These are phyloP conservation scores for Tympanopsis confertula DNA, from an alignment of 2,329 filamentous ascomycete species.

Conservation along the genomic window DNA sequence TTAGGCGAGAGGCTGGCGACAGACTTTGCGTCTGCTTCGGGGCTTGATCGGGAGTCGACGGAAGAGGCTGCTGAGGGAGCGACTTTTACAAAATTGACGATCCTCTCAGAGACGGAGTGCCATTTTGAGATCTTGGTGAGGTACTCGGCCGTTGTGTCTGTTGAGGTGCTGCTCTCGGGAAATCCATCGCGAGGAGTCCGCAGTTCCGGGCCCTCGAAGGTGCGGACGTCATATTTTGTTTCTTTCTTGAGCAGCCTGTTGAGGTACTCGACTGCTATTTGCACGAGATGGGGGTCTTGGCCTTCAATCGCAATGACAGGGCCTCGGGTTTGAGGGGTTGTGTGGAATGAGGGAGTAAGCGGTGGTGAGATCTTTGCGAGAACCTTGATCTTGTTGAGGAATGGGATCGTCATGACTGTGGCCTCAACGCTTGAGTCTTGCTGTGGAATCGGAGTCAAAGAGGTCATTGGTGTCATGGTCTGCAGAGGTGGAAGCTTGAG, in stretches of 20 bases:
- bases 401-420: slow-evolving; percentile 1
- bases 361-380: slow-evolving; percentile 1
- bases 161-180: not conserved
- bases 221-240: not conserved
- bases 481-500: not conserved
- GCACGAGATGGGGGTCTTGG: not conserved
- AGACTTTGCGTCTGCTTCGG: not conserved
- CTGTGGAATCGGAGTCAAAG: not conserved
- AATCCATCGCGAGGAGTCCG: not conserved
- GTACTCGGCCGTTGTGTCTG: not conserved
- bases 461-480: not conserved
- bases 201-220: not conserved
- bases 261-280: not conserved
- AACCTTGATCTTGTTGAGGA: slow-evolving; percentile 1
- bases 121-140: not conserved
- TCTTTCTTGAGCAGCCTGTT: not conserved
- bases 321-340: not conserved
- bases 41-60: too few relatives aligned
- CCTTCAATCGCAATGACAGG: not conserved
- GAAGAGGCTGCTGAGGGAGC: not conserved
- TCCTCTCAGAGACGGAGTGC: not conserved
- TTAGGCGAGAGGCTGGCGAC: not conserved
- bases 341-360: not conserved
- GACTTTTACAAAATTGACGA: not conserved
- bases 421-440: not conserved